phyloP scores from a whole-genome alignment of 805 yeast species.

The Barnettozyma siamensis region DNA sequence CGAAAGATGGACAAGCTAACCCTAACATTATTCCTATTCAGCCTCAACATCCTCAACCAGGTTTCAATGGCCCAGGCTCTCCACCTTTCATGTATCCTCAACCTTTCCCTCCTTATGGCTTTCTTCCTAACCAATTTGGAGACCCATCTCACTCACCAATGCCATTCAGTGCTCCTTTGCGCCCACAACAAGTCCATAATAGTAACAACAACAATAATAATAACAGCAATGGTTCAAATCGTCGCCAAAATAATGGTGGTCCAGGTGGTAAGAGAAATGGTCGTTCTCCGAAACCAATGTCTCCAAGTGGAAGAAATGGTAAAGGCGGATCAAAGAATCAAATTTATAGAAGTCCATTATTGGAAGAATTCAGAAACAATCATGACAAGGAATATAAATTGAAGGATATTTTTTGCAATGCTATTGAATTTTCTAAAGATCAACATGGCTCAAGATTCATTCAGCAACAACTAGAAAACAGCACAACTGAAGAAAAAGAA shows the following conservation, averaged over 20 bases:
- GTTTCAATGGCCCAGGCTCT: slow-evolving; percentile 3
- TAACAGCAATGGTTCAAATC: background rate
- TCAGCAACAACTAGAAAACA: slow-evolving; percentile 73
- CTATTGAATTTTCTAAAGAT: slow-evolving; percentile 87
- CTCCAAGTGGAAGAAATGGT: slow-evolving; percentile 19
- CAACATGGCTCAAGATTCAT: slow-evolving; percentile 97
- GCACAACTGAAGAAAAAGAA: slow-evolving; percentile 67
- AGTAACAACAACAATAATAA: background rate
- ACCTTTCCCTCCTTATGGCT: slow-evolving; percentile 24
- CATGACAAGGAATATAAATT: slow-evolving; percentile 54
- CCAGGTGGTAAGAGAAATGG: slow-evolving; percentile 11
- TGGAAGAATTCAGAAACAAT: slow-evolving; percentile 79
- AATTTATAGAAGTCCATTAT: slow-evolving; percentile 67
- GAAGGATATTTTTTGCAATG: slow-evolving; percentile 77
- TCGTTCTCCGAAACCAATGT: slow-evolving; percentile 22
- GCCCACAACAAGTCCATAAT: background rate
- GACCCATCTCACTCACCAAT: slow-evolving; percentile 11
- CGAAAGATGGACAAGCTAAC: background rate
- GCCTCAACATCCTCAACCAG: slow-evolving; percentile 6
- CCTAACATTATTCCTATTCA: background rate
- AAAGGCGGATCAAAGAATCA: slow-evolving; percentile 31
- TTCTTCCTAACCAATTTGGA: slow-evolving; percentile 20
- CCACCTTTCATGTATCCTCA: slow-evolving; percentile 26
- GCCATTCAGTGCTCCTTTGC: slow-evolving; percentile 5
- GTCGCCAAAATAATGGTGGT: slow-evolving; percentile 2